phyloP scores from a whole-genome alignment of 495 filamentous ascomycete genomes.

The Aspergillus funiculosus region DNA sequence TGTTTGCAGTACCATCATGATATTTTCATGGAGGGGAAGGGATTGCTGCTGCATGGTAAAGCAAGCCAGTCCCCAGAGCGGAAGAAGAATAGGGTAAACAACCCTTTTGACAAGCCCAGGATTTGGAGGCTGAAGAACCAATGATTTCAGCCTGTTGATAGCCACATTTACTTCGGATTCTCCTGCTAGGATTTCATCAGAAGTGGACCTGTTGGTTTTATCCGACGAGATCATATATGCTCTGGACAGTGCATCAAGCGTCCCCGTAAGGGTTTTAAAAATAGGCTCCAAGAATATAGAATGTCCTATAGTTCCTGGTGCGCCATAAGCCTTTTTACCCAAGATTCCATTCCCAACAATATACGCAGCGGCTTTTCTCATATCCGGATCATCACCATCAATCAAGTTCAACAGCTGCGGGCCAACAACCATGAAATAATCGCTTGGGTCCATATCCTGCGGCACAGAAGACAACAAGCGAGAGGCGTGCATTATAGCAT shows the following conservation, averaged over 20 bases:
- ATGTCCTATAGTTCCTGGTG: slow-evolving; percentile 65
- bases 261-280: slow-evolving; percentile 55
- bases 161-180: slow-evolving; percentile 30
- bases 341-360: slow-evolving; percentile 70
- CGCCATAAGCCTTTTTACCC: slow-evolving; percentile 59
- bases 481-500: slow-evolving; percentile 63
- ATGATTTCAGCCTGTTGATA: slow-evolving; percentile 50
- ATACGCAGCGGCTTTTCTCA: slow-evolving; percentile 62
- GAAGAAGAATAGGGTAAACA: slow-evolving; percentile 56
- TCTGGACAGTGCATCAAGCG: slow-evolving; percentile 25
- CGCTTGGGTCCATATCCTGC: slow-evolving; percentile 46
- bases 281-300: slow-evolving; percentile 61
- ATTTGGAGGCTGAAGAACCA: slow-evolving; percentile 64
- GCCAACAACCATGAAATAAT: slow-evolving; percentile 59
- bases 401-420: slow-evolving; percentile 63
- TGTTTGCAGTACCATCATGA: slow-evolving; percentile 35
- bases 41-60: slow-evolving; percentile 41
- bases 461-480: slow-evolving; percentile 60
- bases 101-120: slow-evolving; percentile 67
- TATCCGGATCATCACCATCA: slow-evolving; percentile 58
- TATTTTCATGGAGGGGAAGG: slow-evolving; percentile 25
- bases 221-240: slow-evolving; percentile 21
- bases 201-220: neutral
- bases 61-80: slow-evolving; percentile 61
- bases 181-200: slow-evolving; percentile 19